Base-by-base conservation (phyloP, 192 early-diverging fungal species). In the Coemansia sp. region DNA sequence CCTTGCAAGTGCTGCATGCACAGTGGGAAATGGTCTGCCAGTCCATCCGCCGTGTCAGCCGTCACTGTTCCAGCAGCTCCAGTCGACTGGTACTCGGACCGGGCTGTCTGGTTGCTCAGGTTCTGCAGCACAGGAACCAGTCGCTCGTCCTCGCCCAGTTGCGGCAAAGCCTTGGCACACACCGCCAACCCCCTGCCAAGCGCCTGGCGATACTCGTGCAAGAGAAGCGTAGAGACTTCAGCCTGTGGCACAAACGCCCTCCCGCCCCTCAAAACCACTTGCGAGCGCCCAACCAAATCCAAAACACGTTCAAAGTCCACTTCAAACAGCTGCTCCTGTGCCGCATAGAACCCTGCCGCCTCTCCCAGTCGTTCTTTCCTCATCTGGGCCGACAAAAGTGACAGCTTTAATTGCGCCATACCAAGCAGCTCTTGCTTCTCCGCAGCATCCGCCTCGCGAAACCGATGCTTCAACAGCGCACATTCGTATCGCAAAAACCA, bases 91-190 rank as follows among this genome's bases (percentile, higher is more conserved):
- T 92, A 95, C 27, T 81, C 81, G 34, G 81, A 80, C 1, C 85
- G 85, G 3, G 84, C 67, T 42, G 88, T 84, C 68, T 94, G 91
- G 48, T 84, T 85, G 53, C 89, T 83, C 30, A 98, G 78, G 44
- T 91, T 93, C 33, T 83, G 80, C 27, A 98, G 78, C 22, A 97
- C 81, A 1, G 96, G 96, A 39, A 84, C 71, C 43, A 98, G 73
- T 23, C 94, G 86, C 63, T 93, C 87, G 55, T 95, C 92, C 64
- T 98, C 92, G 41, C 91, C 90, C 85, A 95, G 79, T 39, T 85
- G 81, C 52, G 90, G 89, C 42, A 97, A 58, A 1, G 83, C 82
- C 53, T 84, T 83, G 28, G 87, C 82, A n/a, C 89, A 87, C 23
- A 78, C 67, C 60, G 90, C 72, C 45, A 73, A 50, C 8, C 50